phyloP scores from a whole-genome alignment of 78 protist genomes.

The Dictyostelium capitatum region DNA sequence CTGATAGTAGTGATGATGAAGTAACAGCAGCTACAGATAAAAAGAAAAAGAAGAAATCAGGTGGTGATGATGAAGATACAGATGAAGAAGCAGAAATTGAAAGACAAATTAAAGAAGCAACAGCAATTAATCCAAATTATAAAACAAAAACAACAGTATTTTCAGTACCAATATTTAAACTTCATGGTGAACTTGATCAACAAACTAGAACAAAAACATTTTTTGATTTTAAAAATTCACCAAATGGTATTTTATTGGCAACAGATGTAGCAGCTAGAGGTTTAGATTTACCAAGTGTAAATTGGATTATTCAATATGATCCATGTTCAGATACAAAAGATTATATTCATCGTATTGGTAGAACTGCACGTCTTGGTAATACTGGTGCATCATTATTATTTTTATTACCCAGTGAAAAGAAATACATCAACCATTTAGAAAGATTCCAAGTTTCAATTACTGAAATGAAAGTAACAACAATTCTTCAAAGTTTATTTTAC shows the following conservation, averaged over 20 bases:
- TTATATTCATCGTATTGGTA: constrained; percentile 99
- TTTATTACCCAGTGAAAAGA: constrained; percentile 84
- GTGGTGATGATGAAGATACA: not conserved
- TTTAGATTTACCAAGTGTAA: constrained; percentile 90
- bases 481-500: constrained; percentile 51
- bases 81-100: constrained; percentile 23
- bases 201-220: constrained; percentile 84
- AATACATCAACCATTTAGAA: constrained; percentile 38
- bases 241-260: constrained; percentile 85
- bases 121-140: not conserved
- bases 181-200: constrained; percentile 94
- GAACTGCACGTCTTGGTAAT: constrained; percentile 98
- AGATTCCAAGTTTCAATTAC: constrained; percentile 22
- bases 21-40: not conserved
- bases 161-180: constrained; percentile 65
- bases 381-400: constrained; percentile 92
- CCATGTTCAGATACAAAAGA: constrained; percentile 93
- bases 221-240: constrained; percentile 83
- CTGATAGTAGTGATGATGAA: not conserved
- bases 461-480: constrained; percentile 71
- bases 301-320: constrained; percentile 96
- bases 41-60: no score
- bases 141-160: constrained; percentile 7
- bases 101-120: constrained; percentile 4
- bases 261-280: constrained; percentile 97